Evolutionary conservation across 2,329 filamentous ascomycete species (phyloP).

Genomic region (Talaromyces sp.): DNA sequence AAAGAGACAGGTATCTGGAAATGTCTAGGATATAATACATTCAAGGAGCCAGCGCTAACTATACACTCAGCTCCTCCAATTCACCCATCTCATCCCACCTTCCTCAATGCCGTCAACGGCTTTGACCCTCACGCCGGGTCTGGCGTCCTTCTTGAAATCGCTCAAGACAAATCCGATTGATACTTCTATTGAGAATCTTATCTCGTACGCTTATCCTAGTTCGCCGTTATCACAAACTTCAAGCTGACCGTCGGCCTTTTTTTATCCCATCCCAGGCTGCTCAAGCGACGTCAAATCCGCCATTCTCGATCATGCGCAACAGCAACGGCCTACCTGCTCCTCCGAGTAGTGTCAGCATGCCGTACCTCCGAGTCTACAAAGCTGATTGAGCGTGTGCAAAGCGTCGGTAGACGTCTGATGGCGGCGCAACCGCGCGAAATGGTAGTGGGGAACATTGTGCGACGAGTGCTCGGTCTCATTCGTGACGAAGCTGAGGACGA

Average conservation of each 20-base stretch:
- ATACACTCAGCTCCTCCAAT: background rate
- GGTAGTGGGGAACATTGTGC: conserved; percentile 90
- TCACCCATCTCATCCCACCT: conserved; percentile 23
- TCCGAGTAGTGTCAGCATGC: conserved; percentile 80
- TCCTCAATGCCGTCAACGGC: conserved; percentile 60
- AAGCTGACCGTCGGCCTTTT: conserved; percentile 20
- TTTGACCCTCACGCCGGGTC: conserved; percentile 66
- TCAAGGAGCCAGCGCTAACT: conserved; percentile 1
- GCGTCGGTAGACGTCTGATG: conserved; percentile 75
- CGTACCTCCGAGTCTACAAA: conserved; percentile 76
- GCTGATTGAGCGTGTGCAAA: conserved; percentile 77
- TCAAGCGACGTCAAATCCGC: conserved; percentile 88
- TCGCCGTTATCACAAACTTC: background rate
- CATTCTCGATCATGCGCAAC: conserved; percentile 87
- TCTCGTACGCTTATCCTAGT: conserved; percentile 64
- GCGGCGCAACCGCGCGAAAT: conserved; percentile 87
- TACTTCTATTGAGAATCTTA: conserved; percentile 78
- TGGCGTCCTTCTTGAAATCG: conserved; percentile 77
- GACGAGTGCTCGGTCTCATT: conserved; percentile 85
- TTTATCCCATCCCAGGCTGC: conserved; percentile 58
- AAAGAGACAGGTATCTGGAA: background rate
- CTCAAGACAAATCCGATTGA: conserved; percentile 77
- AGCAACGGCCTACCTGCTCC: conserved; percentile 84
- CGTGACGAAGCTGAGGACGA: conserved; percentile 87
- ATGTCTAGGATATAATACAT: background rate